Evolutionary conservation across 169 alveolate species (phyloP).

Genomic region (Blepharisma undulans): DNA sequence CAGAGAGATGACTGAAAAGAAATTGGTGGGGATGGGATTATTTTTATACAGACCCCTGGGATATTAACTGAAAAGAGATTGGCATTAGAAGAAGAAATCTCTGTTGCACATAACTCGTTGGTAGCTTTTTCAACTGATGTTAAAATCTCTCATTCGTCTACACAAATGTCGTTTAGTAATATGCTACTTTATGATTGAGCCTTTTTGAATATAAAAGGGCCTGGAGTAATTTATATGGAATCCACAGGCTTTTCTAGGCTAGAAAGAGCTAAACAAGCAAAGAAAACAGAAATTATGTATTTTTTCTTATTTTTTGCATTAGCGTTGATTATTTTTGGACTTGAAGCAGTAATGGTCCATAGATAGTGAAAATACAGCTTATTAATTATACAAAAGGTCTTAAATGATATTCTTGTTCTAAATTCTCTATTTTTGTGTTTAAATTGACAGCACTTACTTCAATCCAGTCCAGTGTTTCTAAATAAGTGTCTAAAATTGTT

Average conservation of each 20-base stretch:
- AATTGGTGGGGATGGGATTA: neutral
- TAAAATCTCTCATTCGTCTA: neutral
- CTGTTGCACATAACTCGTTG: neutral
- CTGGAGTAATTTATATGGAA: neutral
- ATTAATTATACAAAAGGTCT: neutral
- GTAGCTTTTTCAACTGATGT: neutral
- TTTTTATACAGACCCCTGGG: conserved; percentile 14
- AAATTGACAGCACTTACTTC: neutral
- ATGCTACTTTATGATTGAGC: neutral
- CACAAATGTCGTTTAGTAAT: neutral
- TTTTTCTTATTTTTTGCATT: neutral
- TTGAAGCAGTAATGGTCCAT: neutral
- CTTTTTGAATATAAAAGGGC: neutral
- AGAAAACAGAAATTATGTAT: neutral
- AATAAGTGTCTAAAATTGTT: neutral
- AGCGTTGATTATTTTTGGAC: neutral
- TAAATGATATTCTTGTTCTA: neutral
- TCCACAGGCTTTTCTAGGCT: neutral
- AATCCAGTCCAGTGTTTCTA: neutral
- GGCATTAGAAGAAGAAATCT: conserved; percentile 13
- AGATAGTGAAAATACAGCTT: neutral
- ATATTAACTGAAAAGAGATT: neutral
- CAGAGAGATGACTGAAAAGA: neutral
- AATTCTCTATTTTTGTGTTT: neutral
- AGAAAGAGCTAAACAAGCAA: neutral